A percentile compares a stretch with the other conserved stretches of the same genome.
Evolutionary conservation across 2,329 filamentous ascomycete genomes (phyloP).

Genomic region (Penicillium sp.): DNA sequence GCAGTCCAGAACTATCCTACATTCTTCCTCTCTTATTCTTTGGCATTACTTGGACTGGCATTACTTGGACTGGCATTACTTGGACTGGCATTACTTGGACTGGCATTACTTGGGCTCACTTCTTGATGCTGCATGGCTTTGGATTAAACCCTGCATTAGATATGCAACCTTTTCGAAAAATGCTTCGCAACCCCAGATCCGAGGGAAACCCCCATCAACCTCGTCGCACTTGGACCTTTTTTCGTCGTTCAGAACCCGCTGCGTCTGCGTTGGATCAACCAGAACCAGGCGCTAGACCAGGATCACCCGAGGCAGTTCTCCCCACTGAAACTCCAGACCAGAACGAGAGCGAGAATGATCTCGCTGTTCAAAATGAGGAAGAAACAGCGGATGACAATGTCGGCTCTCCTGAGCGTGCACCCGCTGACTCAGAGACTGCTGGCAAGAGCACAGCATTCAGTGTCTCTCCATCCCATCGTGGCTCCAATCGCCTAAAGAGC

Average conservation of each 20-base stretch:
- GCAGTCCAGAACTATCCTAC: too few species aligned
- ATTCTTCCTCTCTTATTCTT: too few species aligned
- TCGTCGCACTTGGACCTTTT: conserved; percentile 16
- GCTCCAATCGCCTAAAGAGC: conserved; percentile 16
- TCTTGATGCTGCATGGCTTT: too few species aligned
- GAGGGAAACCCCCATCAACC: conserved; percentile 2
- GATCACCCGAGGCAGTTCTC: not conserved
- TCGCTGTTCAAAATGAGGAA: not conserved
- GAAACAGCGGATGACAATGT: not conserved
- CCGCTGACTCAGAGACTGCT: not conserved
- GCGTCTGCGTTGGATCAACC: conserved; percentile 11
- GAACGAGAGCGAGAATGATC: not conserved
- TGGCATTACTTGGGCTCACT: too few species aligned
- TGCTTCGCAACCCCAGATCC: conserved; percentile 12
- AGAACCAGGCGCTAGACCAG: conserved; percentile 5
- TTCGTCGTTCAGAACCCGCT: conserved; percentile 15
- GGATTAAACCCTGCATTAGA: not conserved
- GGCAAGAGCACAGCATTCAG: not conserved
- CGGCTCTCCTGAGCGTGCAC: not conserved
- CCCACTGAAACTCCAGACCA: not conserved
- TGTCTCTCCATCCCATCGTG: conserved; percentile 10
- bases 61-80: too few species aligned
- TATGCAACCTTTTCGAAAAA: conserved; percentile 19
- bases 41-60: too few species aligned
- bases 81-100: too few species aligned